phyloP scores from a whole-genome alignment of 2,329 filamentous ascomycete genomes.

The Uncinocarpus reesii region DNA sequence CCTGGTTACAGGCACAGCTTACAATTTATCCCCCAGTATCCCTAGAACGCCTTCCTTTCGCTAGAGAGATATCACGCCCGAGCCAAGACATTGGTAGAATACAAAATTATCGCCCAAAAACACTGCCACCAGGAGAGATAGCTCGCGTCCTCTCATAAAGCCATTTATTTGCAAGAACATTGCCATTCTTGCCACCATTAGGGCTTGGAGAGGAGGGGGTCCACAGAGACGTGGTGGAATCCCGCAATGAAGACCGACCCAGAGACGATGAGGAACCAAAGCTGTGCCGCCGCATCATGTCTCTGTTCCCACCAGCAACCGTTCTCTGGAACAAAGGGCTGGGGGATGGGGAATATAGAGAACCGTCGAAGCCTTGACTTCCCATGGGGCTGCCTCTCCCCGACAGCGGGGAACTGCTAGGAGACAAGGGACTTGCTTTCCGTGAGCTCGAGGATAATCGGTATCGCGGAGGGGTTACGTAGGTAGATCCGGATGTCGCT shows the following conservation, averaged over 20 bases:
- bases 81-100: neutral
- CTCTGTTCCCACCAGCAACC: conserved; percentile 38
- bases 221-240: conserved; percentile 45
- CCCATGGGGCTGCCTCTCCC: conserved; percentile 29
- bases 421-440: conserved; percentile 32
- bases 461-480: conserved; percentile 80
- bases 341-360: conserved; percentile 45
- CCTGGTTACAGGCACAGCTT: no score
- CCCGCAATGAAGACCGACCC: conserved; percentile 34
- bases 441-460: conserved; percentile 57
- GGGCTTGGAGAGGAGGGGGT: conserved; percentile 60
- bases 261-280: conserved; percentile 50
- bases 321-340: conserved; percentile 60
- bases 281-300: conserved; percentile 47
- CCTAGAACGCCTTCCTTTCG: conserved; percentile 3
- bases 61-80: neutral
- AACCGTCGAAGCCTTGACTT: conserved; percentile 30
- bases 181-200: conserved; percentile 53
- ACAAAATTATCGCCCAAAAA: conserved; percentile 17
- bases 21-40: neutral
- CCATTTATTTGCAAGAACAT: conserved; percentile 86
- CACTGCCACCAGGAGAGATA: conserved; percentile 31
- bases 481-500: conserved; percentile 57
- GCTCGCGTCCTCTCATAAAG: conserved; percentile 66
- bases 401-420: conserved; percentile 31